A percentile compares a stretch with the other conserved stretches of the same genome.
These are phyloP conservation scores for Lachancea lanzarotensis DNA, from an alignment of 805 yeast genomes.

Conservation along the genomic window DNA sequence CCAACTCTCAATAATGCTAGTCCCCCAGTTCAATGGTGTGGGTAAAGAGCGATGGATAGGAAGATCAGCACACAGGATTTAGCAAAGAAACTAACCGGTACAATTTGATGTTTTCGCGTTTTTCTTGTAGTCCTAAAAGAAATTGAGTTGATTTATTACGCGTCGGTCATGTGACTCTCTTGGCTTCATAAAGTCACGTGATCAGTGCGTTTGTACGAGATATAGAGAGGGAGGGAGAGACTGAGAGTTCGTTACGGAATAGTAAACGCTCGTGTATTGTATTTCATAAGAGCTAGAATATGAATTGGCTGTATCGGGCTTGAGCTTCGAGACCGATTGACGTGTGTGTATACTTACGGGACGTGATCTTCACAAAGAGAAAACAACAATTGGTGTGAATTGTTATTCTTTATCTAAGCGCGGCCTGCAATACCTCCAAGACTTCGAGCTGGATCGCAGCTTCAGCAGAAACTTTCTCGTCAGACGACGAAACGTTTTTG, in stretches of 20 bases:
- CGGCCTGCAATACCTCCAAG: slow-evolving; percentile 78
- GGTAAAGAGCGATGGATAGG: too few species aligned
- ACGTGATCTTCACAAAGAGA: too few species aligned
- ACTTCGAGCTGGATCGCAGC: slow-evolving; percentile 95
- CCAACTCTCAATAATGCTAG: too few species aligned
- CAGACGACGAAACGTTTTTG: slow-evolving; percentile 78
- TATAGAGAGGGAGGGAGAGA: too few species aligned
- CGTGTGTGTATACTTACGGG: neutral
- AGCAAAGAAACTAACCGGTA: neutral
- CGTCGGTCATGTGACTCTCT: neutral
- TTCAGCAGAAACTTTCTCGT: slow-evolving; percentile 85
- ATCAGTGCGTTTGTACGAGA: neutral
- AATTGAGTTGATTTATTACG: neutral
- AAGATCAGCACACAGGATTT: too few species aligned
- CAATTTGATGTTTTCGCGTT: neutral
- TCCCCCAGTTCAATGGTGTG: too few species aligned
- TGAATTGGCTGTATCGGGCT: neutral
- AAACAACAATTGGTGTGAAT: too few species aligned
- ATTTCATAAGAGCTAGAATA: slow-evolving; percentile 5
- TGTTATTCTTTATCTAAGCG: slow-evolving; percentile 20
- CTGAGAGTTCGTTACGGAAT: too few species aligned
- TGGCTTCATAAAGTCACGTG: neutral
- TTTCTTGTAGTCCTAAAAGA: neutral
- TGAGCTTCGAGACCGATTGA: neutral
- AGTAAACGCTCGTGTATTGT: slow-evolving; percentile 4